Conservation (phyloP, 2,329 filamentous ascomycete genomes). For the Pseudopithomyces chartarum region DNA sequence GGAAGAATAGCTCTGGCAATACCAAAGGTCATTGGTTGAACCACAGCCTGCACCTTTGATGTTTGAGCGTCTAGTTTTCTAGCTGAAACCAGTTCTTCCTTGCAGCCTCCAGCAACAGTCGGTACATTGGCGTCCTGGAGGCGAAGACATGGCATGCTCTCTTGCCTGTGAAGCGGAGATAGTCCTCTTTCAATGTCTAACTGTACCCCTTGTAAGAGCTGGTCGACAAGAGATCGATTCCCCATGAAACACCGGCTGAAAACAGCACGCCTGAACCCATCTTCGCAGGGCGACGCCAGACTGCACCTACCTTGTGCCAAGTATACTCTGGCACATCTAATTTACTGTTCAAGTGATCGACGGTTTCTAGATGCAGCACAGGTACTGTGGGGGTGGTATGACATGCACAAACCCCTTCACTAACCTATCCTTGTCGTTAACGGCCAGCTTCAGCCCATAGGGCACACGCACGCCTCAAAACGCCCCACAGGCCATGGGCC, state of each 20-base stretch:
- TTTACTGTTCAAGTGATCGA: conserved; percentile 29
- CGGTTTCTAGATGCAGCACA: conserved; percentile 18
- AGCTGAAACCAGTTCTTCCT: background rate
- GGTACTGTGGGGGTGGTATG: conserved; percentile 21
- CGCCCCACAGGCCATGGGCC: conserved; percentile 20
- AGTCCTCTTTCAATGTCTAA: background rate
- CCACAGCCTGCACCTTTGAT: background rate
- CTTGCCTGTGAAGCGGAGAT: background rate
- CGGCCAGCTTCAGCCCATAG: conserved; percentile 8
- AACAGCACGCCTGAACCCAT: conserved; percentile 13
- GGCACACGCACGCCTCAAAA: conserved; percentile 14
- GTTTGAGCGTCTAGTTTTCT: background rate
- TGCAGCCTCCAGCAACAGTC: background rate
- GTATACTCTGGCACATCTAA: conserved; percentile 24
- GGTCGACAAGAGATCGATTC: conserved; percentile 3
- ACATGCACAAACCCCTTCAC: conserved; percentile 16
- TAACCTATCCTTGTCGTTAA: conserved; percentile 26
- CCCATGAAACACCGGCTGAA: background rate
- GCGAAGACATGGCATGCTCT: background rate
- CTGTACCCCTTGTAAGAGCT: background rate
- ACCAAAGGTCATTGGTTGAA: background rate
- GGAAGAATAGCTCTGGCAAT: background rate
- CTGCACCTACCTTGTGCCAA: conserved; percentile 19
- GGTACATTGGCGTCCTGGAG: background rate
- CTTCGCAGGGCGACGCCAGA: conserved; percentile 9